A percentile compares a stretch with the other conserved stretches of the same genome.
Conservation (phyloP, 2,329 filamentous ascomycete genomes). For the Fonsecaea nubica region DNA sequence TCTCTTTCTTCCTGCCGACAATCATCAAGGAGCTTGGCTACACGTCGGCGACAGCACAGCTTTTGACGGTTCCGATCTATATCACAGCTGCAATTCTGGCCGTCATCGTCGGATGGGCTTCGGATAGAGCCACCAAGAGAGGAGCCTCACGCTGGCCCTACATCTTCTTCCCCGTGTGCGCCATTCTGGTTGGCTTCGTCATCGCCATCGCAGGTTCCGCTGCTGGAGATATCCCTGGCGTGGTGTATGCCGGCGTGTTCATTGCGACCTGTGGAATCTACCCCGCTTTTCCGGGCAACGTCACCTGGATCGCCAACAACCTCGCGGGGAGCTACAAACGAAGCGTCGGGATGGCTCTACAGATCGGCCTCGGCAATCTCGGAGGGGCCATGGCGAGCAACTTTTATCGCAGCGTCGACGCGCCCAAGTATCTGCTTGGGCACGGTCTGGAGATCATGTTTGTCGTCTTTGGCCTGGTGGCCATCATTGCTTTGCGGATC, state of each 20-base stretch:
- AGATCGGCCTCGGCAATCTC: constrained; percentile 58
- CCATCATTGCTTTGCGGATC: constrained; percentile 53
- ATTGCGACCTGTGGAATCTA: constrained; percentile 57
- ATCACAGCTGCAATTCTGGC: constrained; percentile 49
- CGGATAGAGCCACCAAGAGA: constrained; percentile 60
- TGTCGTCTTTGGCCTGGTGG: constrained; percentile 55
- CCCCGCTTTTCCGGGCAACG: constrained; percentile 53
- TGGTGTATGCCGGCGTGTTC: constrained; percentile 58
- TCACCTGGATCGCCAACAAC: constrained; percentile 67
- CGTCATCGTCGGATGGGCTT: constrained; percentile 60
- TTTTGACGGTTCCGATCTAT: constrained; percentile 52
- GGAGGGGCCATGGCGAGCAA: constrained; percentile 70
- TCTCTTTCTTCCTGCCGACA: constrained; percentile 47
- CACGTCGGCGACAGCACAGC: constrained; percentile 48
- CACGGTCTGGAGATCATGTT: constrained; percentile 61
- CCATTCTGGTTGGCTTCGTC: constrained; percentile 64
- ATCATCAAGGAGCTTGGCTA: constrained; percentile 53
- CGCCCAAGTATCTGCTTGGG: constrained; percentile 58
- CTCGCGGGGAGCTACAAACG: constrained; percentile 63
- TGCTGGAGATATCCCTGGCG: constrained; percentile 47
- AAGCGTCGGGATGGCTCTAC: constrained; percentile 68
- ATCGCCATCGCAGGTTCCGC: constrained; percentile 52
- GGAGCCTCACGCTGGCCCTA: constrained; percentile 55
- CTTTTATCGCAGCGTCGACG: constrained; percentile 66
- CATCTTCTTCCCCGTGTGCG: constrained; percentile 59